Evolutionary conservation across 1,139 yeast species (phyloP).

Genomic region (Nakaseomyces uthaithaninus): DNA sequence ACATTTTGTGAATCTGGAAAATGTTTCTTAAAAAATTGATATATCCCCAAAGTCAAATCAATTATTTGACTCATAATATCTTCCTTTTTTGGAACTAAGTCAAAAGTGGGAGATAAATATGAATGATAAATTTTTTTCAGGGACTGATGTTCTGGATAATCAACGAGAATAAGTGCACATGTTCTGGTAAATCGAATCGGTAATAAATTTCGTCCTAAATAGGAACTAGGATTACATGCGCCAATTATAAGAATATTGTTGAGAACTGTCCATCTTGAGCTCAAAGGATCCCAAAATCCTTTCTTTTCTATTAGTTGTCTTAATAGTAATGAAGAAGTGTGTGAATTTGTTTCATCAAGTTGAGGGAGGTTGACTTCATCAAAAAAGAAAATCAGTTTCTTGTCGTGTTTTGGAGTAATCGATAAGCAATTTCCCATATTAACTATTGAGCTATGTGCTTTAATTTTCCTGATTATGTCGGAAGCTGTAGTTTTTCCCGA

Average conservation of each 20-base stretch:
- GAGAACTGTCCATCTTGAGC: constrained; percentile 60
- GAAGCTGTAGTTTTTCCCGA: constrained; percentile 72
- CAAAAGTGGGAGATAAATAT: constrained; percentile 51
- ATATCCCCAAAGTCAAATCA: constrained; percentile 58
- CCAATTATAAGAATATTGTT: constrained; percentile 75
- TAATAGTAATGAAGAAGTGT: constrained; percentile 62
- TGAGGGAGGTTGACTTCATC: constrained; percentile 87
- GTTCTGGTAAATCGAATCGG: constrained; percentile 64
- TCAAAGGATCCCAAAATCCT: constrained; percentile 69
- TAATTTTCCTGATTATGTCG: constrained; percentile 55
- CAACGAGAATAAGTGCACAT: constrained; percentile 61
- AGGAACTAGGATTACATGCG: constrained; percentile 88
- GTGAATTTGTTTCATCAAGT: constrained; percentile 68
- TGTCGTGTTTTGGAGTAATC: constrained; percentile 58
- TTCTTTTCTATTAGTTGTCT: constrained; percentile 65
- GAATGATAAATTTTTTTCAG: constrained; percentile 59
- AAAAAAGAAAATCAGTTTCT: constrained; percentile 78
- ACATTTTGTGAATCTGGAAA: constrained; percentile 36
- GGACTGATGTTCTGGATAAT: constrained; percentile 66
- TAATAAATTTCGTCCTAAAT: constrained; percentile 61
- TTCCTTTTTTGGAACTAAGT: constrained; percentile 52
- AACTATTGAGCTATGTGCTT: constrained; percentile 62
- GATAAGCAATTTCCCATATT: constrained; percentile 44
- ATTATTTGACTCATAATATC: constrained; percentile 50
- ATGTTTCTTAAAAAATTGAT: constrained; percentile 37